Conservation (phyloP, 2,329 filamentous ascomycete species). For the Colletotrichum cuscutae region DNA sequence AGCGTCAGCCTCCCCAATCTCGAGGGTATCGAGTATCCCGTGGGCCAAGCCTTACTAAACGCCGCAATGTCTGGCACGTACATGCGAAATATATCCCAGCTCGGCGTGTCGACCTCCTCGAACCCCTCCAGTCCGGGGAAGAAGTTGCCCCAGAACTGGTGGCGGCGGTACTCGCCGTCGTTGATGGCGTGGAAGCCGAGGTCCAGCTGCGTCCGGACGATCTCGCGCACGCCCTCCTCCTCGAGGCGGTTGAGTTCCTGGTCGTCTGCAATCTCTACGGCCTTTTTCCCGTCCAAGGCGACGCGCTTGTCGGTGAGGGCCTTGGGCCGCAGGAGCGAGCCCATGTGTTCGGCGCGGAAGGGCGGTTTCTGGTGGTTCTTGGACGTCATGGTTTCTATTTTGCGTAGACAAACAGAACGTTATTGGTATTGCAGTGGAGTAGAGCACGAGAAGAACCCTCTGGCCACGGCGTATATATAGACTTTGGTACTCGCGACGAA, state of each 20-base stretch:
- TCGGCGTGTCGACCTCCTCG: conserved; percentile 47
- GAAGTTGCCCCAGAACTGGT: conserved; percentile 47
- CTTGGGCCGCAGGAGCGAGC: conserved; percentile 76
- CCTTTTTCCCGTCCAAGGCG: conserved; percentile 42
- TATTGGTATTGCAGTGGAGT: no score
- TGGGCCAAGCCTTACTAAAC: conserved; percentile 45
- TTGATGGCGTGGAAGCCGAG: conserved; percentile 74
- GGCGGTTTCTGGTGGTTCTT: conserved; percentile 52
- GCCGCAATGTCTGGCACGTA: conserved; percentile 53
- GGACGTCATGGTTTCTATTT: conserved; percentile 12
- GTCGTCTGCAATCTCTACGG: conserved; percentile 51
- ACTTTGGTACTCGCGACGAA: not conserved
- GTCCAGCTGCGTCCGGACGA: conserved; percentile 75
- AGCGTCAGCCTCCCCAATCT: not conserved
- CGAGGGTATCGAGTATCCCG: not conserved
- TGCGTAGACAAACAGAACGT: no score
- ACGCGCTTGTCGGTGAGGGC: conserved; percentile 44
- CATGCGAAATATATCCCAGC: conserved; percentile 48
- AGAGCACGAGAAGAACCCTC: no score
- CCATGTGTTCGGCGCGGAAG: conserved; percentile 81
- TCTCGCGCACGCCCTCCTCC: conserved; percentile 71
- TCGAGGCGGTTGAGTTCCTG: conserved; percentile 69
- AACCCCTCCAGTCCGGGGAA: conserved; percentile 53
- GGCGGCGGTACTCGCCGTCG: conserved; percentile 72
- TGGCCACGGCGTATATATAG: not conserved